Conservation (phyloP, 1,284 basidiomycete genomes). For the Chiua sp. region DNA sequence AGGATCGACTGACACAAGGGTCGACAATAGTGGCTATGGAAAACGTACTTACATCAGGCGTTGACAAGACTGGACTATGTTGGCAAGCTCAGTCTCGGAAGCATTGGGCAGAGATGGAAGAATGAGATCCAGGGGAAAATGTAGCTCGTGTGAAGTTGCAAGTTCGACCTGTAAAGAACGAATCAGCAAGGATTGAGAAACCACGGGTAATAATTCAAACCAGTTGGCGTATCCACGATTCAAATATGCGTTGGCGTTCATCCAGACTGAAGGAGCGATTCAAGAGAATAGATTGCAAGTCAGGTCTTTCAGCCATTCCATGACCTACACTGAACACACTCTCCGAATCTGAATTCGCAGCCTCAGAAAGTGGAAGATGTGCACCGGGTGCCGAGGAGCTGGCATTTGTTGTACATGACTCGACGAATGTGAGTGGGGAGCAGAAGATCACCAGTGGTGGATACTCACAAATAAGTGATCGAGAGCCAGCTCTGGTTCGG, state of each 20-base stretch:
- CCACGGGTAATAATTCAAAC: no score
- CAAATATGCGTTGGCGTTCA: constrained; percentile 1
- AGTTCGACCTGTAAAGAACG: background rate
- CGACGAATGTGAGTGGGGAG: no score
- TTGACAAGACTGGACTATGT: background rate
- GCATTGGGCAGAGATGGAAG: background rate
- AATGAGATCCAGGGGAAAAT: background rate
- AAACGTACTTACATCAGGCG: background rate
- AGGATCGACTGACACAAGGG: background rate
- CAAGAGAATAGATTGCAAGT: background rate
- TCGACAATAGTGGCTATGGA: background rate
- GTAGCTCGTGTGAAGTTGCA: background rate
- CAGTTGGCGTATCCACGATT: background rate
- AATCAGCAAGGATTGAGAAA: background rate
- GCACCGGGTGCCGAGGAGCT: background rate
- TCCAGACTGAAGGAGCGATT: background rate
- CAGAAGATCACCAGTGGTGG: no score
- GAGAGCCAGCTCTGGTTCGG: no score
- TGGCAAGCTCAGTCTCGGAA: background rate
- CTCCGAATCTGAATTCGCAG: background rate
- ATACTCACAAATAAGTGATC: background rate
- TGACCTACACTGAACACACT: background rate
- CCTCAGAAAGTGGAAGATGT: background rate
- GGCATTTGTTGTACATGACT: background rate
- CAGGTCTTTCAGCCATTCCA: background rate